Percentiles rank a stretch among this genome's conserved stretches.
Evolutionary conservation across 495 filamentous ascomycete genomes (phyloP).

Genomic region (Lophiotrema nucula): DNA sequence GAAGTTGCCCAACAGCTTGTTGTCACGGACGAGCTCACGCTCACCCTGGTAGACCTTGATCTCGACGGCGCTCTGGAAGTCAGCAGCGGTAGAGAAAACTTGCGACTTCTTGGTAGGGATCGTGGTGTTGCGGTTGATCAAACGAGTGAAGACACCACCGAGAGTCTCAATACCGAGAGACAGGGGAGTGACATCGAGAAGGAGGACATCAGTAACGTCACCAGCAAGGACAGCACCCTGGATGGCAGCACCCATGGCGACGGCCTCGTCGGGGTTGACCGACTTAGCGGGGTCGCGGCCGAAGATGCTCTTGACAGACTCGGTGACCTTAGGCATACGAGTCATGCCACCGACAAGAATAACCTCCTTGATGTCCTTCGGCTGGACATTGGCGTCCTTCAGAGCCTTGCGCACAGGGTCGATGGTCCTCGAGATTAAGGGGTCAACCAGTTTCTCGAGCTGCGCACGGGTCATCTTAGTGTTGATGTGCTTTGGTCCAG

Average conservation of each 20-base stretch:
- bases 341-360: conserved; percentile 99
- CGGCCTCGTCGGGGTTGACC: conserved; percentile 98
- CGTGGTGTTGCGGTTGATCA: conserved; percentile 99
- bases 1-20: conserved; percentile 99
- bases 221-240: conserved; percentile 96
- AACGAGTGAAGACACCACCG: conserved; percentile 96
- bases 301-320: conserved; percentile 97
- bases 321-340: conserved; percentile 98
- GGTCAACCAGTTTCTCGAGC: conserved; percentile 90
- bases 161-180: conserved; percentile 99
- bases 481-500: conserved; percentile 97
- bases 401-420: conserved; percentile 96
- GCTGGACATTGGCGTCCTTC: conserved; percentile 91
- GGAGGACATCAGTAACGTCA: conserved; percentile 93
- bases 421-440: conserved; percentile 78
- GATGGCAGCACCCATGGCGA: conserved; percentile 96
- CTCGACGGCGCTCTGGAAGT: conserved; percentile 99
- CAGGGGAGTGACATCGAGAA: conserved; percentile 95
- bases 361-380: conserved; percentile 97
- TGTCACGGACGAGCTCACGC: conserved; percentile 98
- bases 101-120: conserved; percentile 99
- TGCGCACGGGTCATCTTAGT: conserved; percentile 87
- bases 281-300: conserved; percentile 98
- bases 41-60: conserved; percentile 99
- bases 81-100: conserved; percentile 95